A percentile compares a stretch with the other conserved stretches of the same genome.
Conservation (phyloP, 495 filamentous ascomycete species). For the Neurospora sp. region DNA sequence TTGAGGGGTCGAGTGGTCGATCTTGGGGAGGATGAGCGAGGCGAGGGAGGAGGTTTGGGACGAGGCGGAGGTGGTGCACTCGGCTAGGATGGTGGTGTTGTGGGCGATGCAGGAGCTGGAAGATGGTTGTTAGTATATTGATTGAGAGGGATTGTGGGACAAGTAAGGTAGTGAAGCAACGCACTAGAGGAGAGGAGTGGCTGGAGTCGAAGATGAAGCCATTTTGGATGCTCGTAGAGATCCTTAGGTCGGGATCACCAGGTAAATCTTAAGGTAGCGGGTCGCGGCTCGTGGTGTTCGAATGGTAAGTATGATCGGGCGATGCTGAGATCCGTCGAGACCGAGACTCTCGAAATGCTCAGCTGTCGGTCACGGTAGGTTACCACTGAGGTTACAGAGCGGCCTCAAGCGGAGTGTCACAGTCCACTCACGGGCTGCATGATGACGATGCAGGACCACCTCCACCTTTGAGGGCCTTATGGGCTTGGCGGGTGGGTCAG, state of each 20-base stretch:
- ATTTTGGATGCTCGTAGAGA: constrained; percentile 28
- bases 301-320: neutral
- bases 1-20: constrained; percentile 66
- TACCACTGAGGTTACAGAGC: neutral
- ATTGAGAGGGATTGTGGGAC: neutral
- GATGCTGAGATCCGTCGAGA: neutral
- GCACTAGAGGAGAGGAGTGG: constrained; percentile 74
- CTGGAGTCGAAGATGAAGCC: constrained; percentile 70
- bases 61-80: constrained; percentile 74
- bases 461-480: neutral
- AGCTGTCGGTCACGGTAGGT: neutral
- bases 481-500: neutral
- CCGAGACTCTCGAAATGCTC: neutral
- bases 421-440: constrained; percentile 4
- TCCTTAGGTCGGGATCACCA: neutral
- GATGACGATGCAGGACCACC: constrained; percentile 10
- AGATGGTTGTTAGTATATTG: constrained; percentile 11
- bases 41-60: constrained; percentile 73
- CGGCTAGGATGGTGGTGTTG: constrained; percentile 81
- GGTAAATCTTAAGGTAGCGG: neutral
- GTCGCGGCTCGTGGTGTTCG: neutral
- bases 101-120: constrained; percentile 81
- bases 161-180: constrained; percentile 18
- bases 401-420: neutral
- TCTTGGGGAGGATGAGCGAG: constrained; percentile 92